These are phyloP conservation scores for Brassica cretica DNA, from an alignment of 345 rosid species.

Conservation along the genomic window DNA sequence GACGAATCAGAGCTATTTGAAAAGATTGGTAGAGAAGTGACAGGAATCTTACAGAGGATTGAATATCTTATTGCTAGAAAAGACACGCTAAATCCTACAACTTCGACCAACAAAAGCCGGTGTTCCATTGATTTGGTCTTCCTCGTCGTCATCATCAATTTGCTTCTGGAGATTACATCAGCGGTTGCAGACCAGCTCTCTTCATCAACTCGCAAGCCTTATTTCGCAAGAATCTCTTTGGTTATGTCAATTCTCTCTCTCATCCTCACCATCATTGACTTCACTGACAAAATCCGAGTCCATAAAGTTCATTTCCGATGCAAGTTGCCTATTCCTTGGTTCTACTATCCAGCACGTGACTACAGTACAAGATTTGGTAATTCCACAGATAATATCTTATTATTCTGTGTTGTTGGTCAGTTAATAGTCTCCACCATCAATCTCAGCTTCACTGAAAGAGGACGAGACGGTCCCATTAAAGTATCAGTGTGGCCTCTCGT, in stretches of 20 bases:
- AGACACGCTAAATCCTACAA: too few species aligned
- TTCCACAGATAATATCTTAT: background rate
- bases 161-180: conserved; percentile 14
- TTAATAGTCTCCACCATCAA: background rate
- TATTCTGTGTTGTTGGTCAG: conserved; percentile 15
- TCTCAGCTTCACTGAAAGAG: background rate
- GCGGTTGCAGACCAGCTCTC: conserved; percentile 15
- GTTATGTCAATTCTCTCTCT: conserved; percentile 1
- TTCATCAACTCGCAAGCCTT: conserved; percentile 5
- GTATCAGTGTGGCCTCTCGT: conserved; percentile 14
- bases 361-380: background rate
- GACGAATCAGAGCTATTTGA: too few species aligned
- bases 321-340: conserved; percentile 28
- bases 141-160: background rate
- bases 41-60: too few species aligned
- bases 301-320: conserved; percentile 8
- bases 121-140: background rate
- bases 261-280: conserved; percentile 11
- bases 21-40: too few species aligned
- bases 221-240: background rate
- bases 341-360: conserved; percentile 9
- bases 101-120: background rate
- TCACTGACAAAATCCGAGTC: background rate
- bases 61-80: too few species aligned
- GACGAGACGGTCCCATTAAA: background rate